phyloP scores from a whole-genome alignment of 2,329 filamentous ascomycete species.

The Drechmeria coniospora region DNA sequence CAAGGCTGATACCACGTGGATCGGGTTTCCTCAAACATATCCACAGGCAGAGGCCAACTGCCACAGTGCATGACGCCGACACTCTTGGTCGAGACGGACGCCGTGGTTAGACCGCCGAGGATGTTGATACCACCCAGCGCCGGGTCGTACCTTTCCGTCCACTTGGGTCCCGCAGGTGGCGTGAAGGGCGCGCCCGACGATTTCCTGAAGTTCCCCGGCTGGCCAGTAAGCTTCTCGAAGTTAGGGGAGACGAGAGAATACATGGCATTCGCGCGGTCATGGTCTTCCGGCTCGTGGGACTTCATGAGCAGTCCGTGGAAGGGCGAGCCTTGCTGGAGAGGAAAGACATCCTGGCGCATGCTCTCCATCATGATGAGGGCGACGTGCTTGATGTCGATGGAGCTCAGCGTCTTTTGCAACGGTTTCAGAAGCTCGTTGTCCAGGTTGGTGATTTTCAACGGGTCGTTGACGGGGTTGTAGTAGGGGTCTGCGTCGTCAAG shows the following conservation, averaged over 20 bases:
- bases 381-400: conserved; percentile 23
- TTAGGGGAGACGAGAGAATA: conserved; percentile 11
- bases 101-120: conserved; percentile 22
- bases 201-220: conserved; percentile 6
- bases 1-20: conserved; percentile 30
- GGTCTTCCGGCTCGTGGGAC: conserved; percentile 16
- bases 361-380: conserved; percentile 26
- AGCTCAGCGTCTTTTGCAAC: conserved; percentile 10
- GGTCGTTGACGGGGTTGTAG: conserved; percentile 21
- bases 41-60: conserved; percentile 21
- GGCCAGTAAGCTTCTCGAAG: conserved; percentile 10
- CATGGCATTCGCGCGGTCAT: conserved; percentile 7
- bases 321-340: conserved; percentile 21
- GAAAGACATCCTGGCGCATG: conserved; percentile 27
- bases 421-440: conserved; percentile 15
- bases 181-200: conserved; percentile 4
- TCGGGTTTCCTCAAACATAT: conserved; percentile 24
- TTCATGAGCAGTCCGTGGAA: conserved; percentile 18
- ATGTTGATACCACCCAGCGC: conserved; percentile 23
- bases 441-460: conserved; percentile 24
- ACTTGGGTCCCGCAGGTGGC: not conserved
- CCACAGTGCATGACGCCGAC: conserved; percentile 24
- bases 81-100: conserved; percentile 27
- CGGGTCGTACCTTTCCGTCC: conserved; percentile 6
- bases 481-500: conserved; percentile 1